These are phyloP conservation scores for Parachlorella kessleri DNA, from an alignment of 139 green algal species.

Conservation along the genomic window DNA sequence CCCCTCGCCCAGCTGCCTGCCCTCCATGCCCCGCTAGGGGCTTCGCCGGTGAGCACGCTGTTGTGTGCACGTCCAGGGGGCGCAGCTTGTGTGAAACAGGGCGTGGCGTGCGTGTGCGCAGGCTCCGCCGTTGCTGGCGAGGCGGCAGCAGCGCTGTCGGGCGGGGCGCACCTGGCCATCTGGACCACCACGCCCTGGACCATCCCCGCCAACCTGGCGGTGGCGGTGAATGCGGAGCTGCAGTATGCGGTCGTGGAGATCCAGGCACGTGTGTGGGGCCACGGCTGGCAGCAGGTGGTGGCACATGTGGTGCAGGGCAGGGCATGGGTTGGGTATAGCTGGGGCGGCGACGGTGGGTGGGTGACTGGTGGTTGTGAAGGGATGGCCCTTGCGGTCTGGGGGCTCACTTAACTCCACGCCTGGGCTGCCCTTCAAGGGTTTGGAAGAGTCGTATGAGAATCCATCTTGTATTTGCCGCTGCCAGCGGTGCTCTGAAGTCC, in stretches of 20 bases:
- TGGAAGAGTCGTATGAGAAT: too few relatives aligned
- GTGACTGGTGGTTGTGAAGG: too few relatives aligned
- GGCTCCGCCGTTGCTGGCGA: constrained; percentile 27
- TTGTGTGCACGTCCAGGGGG: background rate
- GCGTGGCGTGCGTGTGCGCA: background rate
- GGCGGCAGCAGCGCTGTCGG: constrained; percentile 14
- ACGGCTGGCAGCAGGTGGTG: background rate
- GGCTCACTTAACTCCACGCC: too few relatives aligned
- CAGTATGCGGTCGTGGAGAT: constrained; percentile 87
- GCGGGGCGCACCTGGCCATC: constrained; percentile 75
- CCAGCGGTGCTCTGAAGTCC: too few relatives aligned
- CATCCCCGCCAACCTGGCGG: constrained; percentile 96
- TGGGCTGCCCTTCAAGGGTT: too few relatives aligned
- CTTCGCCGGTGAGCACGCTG: too few relatives aligned
- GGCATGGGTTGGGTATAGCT: too few relatives aligned
- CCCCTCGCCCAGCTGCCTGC: too few relatives aligned
- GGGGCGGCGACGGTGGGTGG: too few relatives aligned
- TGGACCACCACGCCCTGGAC: constrained; percentile 99
- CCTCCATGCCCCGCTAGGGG: too few relatives aligned
- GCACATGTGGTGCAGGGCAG: background rate
- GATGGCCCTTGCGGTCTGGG: too few relatives aligned
- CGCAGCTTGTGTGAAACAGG: background rate
- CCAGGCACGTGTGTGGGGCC: constrained; percentile 4
- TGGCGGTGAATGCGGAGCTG: constrained; percentile 93
- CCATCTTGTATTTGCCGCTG: background rate